Evolutionary conservation across 2,329 filamentous ascomycete genomes (phyloP).

Genomic region (Penicillium sp.): DNA sequence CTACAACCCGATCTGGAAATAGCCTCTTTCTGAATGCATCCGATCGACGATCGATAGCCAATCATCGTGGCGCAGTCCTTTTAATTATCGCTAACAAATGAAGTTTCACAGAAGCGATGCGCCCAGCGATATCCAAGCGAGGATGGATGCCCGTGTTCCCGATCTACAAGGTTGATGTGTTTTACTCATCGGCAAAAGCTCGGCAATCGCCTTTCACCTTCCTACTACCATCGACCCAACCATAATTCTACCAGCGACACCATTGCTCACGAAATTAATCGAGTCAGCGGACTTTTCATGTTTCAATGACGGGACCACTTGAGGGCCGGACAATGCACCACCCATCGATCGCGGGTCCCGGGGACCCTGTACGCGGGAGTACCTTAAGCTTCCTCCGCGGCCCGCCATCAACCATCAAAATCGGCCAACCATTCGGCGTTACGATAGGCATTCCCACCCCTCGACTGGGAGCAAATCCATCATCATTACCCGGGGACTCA

Average conservation of each 20-base stretch:
- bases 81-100: not conserved
- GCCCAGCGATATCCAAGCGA: not conserved
- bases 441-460: not conserved
- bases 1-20: not conserved
- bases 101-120: not conserved
- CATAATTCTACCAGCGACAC: not conserved
- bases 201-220: not conserved
- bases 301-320: not conserved
- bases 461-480: no score
- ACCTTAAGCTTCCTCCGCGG: not conserved
- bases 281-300: not conserved
- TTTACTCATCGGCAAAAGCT: not conserved
- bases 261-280: not conserved
- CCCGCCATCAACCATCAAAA: not conserved
- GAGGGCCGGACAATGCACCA: no score
- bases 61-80: not conserved
- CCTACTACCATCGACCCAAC: not conserved
- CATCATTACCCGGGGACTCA: no score
- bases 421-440: not conserved
- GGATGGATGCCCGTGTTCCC: not conserved
- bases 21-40: not conserved
- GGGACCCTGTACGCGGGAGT: not conserved
- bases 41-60: not conserved
- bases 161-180: not conserved
- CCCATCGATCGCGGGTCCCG: not conserved